Conservation (phyloP, 192 early-diverging fungal species). For the Rhizophagus sp. region DNA sequence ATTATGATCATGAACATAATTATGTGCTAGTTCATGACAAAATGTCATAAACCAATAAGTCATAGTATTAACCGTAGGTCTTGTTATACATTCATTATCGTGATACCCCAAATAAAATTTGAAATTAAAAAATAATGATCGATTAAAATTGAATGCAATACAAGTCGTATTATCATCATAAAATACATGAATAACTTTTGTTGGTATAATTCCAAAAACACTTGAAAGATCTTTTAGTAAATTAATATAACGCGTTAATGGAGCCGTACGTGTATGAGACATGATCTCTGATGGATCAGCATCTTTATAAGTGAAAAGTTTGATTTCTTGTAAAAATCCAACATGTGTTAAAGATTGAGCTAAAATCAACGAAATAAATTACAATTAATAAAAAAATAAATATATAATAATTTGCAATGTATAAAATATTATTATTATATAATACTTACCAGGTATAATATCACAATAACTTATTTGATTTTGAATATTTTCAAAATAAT, state of each 20-base stretch:
- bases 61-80: constrained; percentile 37
- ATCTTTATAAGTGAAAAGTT: constrained; percentile 39
- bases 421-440: too few relatives aligned
- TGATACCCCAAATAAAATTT: constrained; percentile 74
- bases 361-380: background rate
- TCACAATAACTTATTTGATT: constrained; percentile 52
- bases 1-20: constrained; percentile 68
- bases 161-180: constrained; percentile 68
- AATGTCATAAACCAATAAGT: constrained; percentile 86
- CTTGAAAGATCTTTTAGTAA: constrained; percentile 44
- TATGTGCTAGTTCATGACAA: constrained; percentile 85
- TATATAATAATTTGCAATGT: background rate
- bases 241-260: constrained; percentile 42
- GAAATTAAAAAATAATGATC: constrained; percentile 82
- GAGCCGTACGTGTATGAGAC: constrained; percentile 22
- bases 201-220: constrained; percentile 64
- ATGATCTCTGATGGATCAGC: constrained; percentile 43
- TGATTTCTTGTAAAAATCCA: constrained; percentile 36
- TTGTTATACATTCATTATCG: constrained; percentile 36
- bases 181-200: constrained; percentile 68
- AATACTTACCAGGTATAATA: constrained; percentile 42
- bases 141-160: constrained; percentile 80
- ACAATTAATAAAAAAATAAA: background rate
- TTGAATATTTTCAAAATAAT: constrained; percentile 23
- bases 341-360: constrained; percentile 45